Evolutionary conservation across 306 rosid species (phyloP).

Genomic region (Corylus heterophylla): DNA sequence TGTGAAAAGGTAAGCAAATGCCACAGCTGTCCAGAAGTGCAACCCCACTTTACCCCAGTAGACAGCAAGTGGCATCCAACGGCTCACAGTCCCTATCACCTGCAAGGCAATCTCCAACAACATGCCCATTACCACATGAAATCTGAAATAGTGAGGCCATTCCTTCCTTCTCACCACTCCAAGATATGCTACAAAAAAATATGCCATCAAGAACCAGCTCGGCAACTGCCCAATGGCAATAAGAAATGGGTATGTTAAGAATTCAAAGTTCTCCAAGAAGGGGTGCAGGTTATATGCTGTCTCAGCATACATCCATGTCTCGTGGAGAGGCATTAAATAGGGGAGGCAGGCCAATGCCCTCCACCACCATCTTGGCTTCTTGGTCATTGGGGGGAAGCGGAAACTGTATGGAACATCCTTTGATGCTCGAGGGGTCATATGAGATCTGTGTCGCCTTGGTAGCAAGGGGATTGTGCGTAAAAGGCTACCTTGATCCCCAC

Average conservation of each 20-base stretch:
- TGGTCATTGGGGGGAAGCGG: constrained; percentile 90
- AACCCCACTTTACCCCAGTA: constrained; percentile 92
- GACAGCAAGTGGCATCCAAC: constrained; percentile 80
- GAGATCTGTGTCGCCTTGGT: constrained; percentile 35
- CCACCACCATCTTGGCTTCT: constrained; percentile 96
- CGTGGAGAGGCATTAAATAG: constrained; percentile 91
- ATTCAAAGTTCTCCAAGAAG: constrained; percentile 59
- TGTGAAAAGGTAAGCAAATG: constrained; percentile 68
- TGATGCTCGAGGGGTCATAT: constrained; percentile 55
- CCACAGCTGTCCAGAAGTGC: constrained; percentile 86
- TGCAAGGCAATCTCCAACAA: constrained; percentile 85
- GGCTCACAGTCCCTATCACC: constrained; percentile 86
- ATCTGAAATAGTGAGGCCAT: constrained; percentile 97
- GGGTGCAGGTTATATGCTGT: constrained; percentile 88
- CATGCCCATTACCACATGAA: constrained; percentile 95
- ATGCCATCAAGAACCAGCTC: constrained; percentile 94
- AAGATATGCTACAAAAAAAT: constrained; percentile 84
- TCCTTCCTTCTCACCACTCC: constrained; percentile 93
- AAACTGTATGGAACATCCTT: constrained; percentile 78
- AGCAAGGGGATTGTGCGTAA: constrained; percentile 49
- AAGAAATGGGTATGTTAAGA: constrained; percentile 80
- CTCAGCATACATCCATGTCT: constrained; percentile 97
- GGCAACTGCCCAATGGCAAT: constrained; percentile 73
- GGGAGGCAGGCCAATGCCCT: constrained; percentile 89
- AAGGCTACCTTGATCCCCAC: constrained; percentile 58